Conservation (phyloP, 1,284 basidiomycete genomes). For the Puccinia coronata region DNA sequence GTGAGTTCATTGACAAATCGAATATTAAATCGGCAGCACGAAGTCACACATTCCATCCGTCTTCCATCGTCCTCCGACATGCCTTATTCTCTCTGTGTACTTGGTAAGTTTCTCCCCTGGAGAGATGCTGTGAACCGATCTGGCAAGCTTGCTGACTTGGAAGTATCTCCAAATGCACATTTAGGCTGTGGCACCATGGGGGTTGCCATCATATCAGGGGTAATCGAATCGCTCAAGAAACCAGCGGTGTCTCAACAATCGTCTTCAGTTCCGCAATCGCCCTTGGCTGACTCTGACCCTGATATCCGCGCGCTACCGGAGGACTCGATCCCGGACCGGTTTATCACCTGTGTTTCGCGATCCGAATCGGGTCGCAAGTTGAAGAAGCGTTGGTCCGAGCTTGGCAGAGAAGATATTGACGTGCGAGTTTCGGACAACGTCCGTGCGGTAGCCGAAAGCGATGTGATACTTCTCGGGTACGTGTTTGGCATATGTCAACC, state of each 20-base stretch:
- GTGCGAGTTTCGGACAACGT: constrained; percentile 72
- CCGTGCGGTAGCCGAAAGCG: constrained; percentile 70
- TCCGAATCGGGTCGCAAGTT: constrained; percentile 75
- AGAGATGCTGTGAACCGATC: not conserved
- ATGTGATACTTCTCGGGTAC: constrained; percentile 85
- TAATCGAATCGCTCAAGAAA: constrained; percentile 69
- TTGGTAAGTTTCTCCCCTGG: constrained; percentile 6
- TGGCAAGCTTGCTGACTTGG: not conserved
- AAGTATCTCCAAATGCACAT: not conserved
- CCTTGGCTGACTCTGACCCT: constrained; percentile 51
- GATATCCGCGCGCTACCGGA: not conserved
- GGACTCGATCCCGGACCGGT: constrained; percentile 69
- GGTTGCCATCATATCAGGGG: constrained; percentile 87
- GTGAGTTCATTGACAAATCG: too few species aligned
- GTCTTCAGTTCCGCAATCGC: constrained; percentile 58
- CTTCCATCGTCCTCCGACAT: not conserved
- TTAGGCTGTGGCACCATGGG: constrained; percentile 99
- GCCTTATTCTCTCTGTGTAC: constrained; percentile 39
- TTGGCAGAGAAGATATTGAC: constrained; percentile 66
- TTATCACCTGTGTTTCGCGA: constrained; percentile 84
- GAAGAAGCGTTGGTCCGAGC: constrained; percentile 60
- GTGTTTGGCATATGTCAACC: constrained; percentile 54
- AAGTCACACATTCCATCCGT: too few species aligned
- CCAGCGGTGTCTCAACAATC: constrained; percentile 52
- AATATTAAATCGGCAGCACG: too few species aligned